Base-by-base conservation (phyloP, 2,329 filamentous ascomycete species). In the Cadophora sp. region DNA sequence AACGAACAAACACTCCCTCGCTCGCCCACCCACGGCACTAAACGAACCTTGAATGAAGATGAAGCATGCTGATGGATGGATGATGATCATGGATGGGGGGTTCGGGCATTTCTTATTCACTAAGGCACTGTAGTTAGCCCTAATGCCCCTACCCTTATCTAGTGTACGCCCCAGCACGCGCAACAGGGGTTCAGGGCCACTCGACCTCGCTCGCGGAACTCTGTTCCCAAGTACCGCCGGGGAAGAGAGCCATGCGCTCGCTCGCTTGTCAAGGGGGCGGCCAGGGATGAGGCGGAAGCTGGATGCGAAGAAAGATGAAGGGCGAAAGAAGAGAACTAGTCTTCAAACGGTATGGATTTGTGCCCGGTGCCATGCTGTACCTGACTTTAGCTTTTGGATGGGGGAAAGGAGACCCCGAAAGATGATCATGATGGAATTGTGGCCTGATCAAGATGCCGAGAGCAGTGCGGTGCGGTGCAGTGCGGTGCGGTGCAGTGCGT, bases 181-280 rank as follows among this genome's bases (percentile, higher is more conserved):
- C 1, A 20, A 41, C 33, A 56, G 33, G 53, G 51, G 51, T 33
- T 16, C 2, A 4, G 53, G 20, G 33, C 33, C 53, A 58, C 53
- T 58, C 53, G 53, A 58, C 55, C 55, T 58, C 36, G 55, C 68
- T 70, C 71, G 70, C 71, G 71, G 70, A 71, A 70, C 41, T 59
- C 59, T 45, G 16, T 66, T 50, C 68, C 55, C 47, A 66, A 70
- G 63, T 69, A 63, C 70, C 71, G 68, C 68, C 68, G 70, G 70
- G 70, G 70, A 71, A 70, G 48, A 45, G 27, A 62, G 50, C 59
- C 43, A 48, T 51, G 61, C 51, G 36, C 56, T 16, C 43, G 36
- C 20, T 43, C 6, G 27, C 14, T 22, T 6, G 41, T 30, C 20
- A n/a, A 11, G n/a, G 9, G 45, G 48, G 48, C 27, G 27, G 27